Percentiles rank a stretch among this genome's conserved stretches.
These are phyloP conservation scores for Suhomyces kunorum DNA, from an alignment of 1,139 yeast species.

Conservation along the genomic window DNA sequence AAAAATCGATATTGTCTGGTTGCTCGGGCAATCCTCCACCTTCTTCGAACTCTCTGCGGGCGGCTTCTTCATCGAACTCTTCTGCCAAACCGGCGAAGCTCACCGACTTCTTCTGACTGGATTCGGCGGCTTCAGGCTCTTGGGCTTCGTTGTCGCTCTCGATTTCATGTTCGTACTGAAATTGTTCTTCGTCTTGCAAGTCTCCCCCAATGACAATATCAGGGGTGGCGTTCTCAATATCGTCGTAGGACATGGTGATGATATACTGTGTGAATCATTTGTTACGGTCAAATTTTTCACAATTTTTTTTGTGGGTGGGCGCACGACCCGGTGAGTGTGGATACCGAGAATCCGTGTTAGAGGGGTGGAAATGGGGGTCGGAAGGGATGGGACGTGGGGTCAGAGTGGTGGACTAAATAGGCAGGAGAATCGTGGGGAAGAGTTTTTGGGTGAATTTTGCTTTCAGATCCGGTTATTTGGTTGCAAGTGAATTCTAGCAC, in stretches of 20 bases:
- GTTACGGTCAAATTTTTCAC: conserved; percentile 21
- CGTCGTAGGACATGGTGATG: conserved; percentile 52
- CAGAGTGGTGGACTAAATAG: no score
- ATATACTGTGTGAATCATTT: conserved; percentile 6
- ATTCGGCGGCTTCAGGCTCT: conserved; percentile 26
- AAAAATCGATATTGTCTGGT: conserved; percentile 83
- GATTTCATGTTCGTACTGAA: conserved; percentile 45
- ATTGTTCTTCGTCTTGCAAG: conserved; percentile 46
- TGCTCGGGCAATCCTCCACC: conserved; percentile 99
- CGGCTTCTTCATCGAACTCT: conserved; percentile 62
- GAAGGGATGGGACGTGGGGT: no score
- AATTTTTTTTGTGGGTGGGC: conserved; percentile 10
- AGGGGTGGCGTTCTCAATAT: conserved; percentile 83
- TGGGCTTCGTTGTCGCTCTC: conserved; percentile 53
- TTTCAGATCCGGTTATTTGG: no score
- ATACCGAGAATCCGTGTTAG: no score
- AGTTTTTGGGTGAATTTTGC: no score
- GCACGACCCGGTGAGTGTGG: conserved; percentile 7
- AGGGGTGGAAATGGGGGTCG: no score
- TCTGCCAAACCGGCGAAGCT: conserved; percentile 74
- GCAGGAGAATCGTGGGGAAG: no score
- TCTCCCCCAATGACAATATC: conserved; percentile 82
- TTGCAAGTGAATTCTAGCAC: no score
- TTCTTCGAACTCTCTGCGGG: conserved; percentile 86
- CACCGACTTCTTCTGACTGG: conserved; percentile 69